Percentiles rank a stretch among this genome's conserved stretches.
Evolutionary conservation across 345 rosid genomes (phyloP).

Genomic region (Salix caprea): DNA sequence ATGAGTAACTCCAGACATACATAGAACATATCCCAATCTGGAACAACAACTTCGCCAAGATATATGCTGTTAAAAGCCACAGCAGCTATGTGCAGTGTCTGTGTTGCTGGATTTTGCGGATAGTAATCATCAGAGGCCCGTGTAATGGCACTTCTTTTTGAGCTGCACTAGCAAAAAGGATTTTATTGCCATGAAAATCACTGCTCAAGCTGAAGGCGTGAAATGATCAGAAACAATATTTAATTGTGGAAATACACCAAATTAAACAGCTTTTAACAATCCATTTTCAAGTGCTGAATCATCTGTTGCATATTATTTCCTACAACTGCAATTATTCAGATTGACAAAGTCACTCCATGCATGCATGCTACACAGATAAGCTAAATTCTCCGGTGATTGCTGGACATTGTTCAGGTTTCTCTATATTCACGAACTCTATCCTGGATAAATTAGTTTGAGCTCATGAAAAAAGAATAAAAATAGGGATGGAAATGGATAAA

Average conservation of each 20-base stretch:
- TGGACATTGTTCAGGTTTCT: not conserved
- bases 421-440: not conserved
- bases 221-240: too few relatives aligned
- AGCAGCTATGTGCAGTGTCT: slow-evolving; percentile 51
- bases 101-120: slow-evolving; percentile 42
- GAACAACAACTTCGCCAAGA: slow-evolving; percentile 57
- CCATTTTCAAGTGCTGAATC: too few relatives aligned
- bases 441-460: not conserved
- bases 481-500: not conserved
- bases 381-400: not conserved
- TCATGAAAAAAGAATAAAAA: not conserved
- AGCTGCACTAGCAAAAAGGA: slow-evolving; percentile 23
- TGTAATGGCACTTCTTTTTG: slow-evolving; percentile 44
- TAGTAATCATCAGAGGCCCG: slow-evolving; percentile 56
- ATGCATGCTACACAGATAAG: not conserved
- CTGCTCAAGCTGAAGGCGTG: too few relatives aligned
- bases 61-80: slow-evolving; percentile 54
- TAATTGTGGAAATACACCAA: too few relatives aligned
- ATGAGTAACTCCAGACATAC: slow-evolving; percentile 19
- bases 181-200: too few relatives aligned
- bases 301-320: too few relatives aligned
- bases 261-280: too few relatives aligned
- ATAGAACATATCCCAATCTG: slow-evolving; percentile 66
- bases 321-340: too few relatives aligned
- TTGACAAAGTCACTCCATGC: not conserved